Base-by-base conservation (phyloP, 805 yeast species). In the Clavispora fructus region DNA sequence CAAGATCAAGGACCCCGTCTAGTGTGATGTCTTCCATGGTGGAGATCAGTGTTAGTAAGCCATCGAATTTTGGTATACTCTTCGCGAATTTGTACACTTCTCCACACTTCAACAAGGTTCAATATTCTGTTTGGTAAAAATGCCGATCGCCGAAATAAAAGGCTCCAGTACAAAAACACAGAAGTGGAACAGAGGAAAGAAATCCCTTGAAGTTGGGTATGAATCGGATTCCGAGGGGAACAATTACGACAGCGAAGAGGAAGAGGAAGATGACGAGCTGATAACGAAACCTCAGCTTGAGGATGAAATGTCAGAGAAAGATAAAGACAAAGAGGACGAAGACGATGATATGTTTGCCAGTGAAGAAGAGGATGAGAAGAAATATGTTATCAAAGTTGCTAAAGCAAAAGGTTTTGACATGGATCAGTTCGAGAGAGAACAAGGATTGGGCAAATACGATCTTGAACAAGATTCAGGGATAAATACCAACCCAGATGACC, bases 1-100 rank as follows among this genome's bases (percentile, higher is more conserved):
- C 95, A 26, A 85, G 59, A 53, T 80, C 74, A 35, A 87, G 63
- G 7, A 82, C 67, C 10, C 73, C 78, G 33, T 69, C 74, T 14
- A 65, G 50, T 48, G 52, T 53, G 44, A 80, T 61, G 38, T 74
- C 77, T 60, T 35, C 49, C 55, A 54, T 56, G n/a, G 25, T 39
- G 7, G 12, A 13, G 27, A 23, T 23, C 29, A 7, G 12, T 39
- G 12, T 17, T 8, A 33, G 11, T 31, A 16, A 10, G 37, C 25
- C 41, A 39, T 39, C 41, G 19, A 13, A 28, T 27, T 38, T 39
- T 26, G 32, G 26, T n/a, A 10, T 8, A 23, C 14, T 9, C 32
- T 27, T 33, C 37, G 37, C 37, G 37, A 33, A 33, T 9, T 26
- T 16, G 32, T 11, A 14, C 28, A 14, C 14, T 28, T 26, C 26